phyloP scores from a whole-genome alignment of 108 stramenopile species.

The Bacterosira constricta region DNA sequence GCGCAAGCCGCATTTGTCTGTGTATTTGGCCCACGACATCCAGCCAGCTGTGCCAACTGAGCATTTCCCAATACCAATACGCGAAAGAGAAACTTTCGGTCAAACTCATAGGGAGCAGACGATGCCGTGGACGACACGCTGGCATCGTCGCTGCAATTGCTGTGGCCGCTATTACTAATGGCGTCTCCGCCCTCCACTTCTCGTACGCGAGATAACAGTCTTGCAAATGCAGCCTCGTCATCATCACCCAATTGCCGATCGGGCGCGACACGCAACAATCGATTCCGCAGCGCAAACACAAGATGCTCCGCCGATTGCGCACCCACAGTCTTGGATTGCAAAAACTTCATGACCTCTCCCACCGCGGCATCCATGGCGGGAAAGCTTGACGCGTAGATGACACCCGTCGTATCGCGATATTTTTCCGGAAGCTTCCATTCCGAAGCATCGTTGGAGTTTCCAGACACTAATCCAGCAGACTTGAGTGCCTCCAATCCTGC shows the following conservation, averaged over 20 bases:
- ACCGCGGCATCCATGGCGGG: constrained; percentile 98
- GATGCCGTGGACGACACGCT: constrained; percentile 44
- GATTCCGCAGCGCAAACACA: constrained; percentile 76
- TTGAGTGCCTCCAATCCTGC: constrained; percentile 96
- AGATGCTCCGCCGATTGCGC: constrained; percentile 79
- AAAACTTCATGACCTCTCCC: constrained; percentile 93
- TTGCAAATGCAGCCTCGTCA: constrained; percentile 87
- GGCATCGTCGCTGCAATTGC: constrained; percentile 33
- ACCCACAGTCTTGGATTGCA: constrained; percentile 87
- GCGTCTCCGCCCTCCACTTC: constrained; percentile 53
- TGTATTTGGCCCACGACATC: constrained; percentile 95
- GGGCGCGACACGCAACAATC: constrained; percentile 73
- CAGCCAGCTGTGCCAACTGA: constrained; percentile 94
- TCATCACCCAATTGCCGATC: constrained; percentile 75
- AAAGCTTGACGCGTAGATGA: constrained; percentile 95
- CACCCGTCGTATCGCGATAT: constrained; percentile 93
- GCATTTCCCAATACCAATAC: constrained; percentile 95
- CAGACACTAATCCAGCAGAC: constrained; percentile 89
- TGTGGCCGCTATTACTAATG: constrained; percentile 17
- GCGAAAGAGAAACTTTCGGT: constrained; percentile 97
- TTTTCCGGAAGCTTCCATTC: constrained; percentile 92
- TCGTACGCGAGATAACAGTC: constrained; percentile 65
- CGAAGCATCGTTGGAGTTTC: constrained; percentile 68
- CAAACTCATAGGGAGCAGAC: constrained; percentile 82
- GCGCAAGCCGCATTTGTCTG: constrained; percentile 98